Evolutionary conservation across 2,329 filamentous ascomycete species (phyloP), one percentile per base, ranked within the genome.

Genomic region (Colletotrichum gloeosporioides): DNA sequence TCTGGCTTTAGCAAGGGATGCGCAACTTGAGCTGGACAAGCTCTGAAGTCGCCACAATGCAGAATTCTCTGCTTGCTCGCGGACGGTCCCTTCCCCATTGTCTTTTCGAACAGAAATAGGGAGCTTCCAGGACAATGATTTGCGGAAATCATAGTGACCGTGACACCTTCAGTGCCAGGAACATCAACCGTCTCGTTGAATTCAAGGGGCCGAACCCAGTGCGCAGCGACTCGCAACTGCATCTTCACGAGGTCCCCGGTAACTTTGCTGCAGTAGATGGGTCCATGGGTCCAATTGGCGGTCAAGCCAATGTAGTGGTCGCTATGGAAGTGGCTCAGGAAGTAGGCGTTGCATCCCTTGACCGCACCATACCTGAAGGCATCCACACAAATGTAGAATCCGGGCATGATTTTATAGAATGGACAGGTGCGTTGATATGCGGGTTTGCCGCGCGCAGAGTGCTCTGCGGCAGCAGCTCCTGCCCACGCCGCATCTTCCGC

Each of bases 81-180:
- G 59, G 88, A 92, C 16, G 88, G 85, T 1, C 92, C 91, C 79
- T 90, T 92, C 3, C 91, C 91, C 15, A 94, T 85, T 0, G 86
- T 85, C 83, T 98, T 98, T 82, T 98, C 94, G 79, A 98, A 99
- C 1, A 99, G 88, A 80, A 98, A 99, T 1, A 99, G 86, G 0
- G 96, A 98, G 80, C 96, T 98, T 1, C 97, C 97, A 0, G 97
- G 97, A 80, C 97, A 99, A 82, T 99, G 97, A 80, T 99, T 99
- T 15, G 97, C 97, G 4, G 95, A 93, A 36, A 99, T 95, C 95
- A 99, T 98, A 3, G 95, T 98, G 55, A 99, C 96, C 12, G 90
- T 91, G 8, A 96, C 96, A 3, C 96, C 96, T 71, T 94, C 91
- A 0, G 96, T 98, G 10, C 92, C 93, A 0, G 95, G 95, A 1